Conservation (phyloP, 2,329 filamentous ascomycete genomes). For the Albophoma yamanashiensis region DNA sequence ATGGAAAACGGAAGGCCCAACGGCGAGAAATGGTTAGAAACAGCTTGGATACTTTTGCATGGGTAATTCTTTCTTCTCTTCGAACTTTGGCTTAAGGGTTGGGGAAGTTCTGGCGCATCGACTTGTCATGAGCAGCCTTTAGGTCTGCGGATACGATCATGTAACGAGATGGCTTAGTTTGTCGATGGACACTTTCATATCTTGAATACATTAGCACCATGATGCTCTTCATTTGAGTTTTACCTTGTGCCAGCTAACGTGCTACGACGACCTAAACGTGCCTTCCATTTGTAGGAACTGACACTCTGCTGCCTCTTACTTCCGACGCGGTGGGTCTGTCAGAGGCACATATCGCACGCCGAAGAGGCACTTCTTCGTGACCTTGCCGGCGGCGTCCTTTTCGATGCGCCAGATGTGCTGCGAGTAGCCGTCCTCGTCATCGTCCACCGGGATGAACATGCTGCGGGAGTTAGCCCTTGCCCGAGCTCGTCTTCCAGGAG, state of each 20-base stretch:
- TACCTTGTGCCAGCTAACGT: background rate
- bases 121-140: background rate
- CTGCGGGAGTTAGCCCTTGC: slow-evolving; percentile 17
- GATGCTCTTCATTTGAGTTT: background rate
- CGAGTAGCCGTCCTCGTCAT: slow-evolving; percentile 28
- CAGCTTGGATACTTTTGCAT: background rate
- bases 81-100: background rate
- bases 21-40: background rate
- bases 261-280: background rate
- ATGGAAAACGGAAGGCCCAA: background rate
- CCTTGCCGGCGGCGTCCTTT: slow-evolving; percentile 54
- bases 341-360: slow-evolving; percentile 69
- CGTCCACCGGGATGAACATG: slow-evolving; percentile 69
- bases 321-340: slow-evolving; percentile 49
- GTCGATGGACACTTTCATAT: no score
- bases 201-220: background rate
- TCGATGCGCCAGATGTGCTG: slow-evolving; percentile 68
- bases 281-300: background rate
- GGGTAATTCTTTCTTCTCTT: background rate
- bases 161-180: background rate
- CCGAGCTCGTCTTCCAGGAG: background rate
- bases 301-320: background rate
- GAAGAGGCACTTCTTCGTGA: slow-evolving; percentile 52
- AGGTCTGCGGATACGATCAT: background rate
- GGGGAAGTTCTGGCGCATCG: background rate